These are phyloP conservation scores for Colletotrichum neosansevieriae DNA, from an alignment of 2,329 filamentous ascomycete genomes.

Conservation along the genomic window DNA sequence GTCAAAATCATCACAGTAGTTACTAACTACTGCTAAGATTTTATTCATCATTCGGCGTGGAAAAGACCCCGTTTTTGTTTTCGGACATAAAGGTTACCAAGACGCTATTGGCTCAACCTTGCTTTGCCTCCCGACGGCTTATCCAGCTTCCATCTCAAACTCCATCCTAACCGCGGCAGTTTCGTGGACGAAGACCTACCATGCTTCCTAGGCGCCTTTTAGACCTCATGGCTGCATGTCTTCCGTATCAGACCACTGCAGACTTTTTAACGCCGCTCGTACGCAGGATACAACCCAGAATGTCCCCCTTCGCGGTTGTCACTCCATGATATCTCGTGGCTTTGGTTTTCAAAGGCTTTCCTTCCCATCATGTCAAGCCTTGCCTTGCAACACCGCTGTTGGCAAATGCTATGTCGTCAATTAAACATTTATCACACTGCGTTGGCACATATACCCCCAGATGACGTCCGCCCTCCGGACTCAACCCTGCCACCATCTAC, in stretches of 20 bases:
- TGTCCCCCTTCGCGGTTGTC: background rate
- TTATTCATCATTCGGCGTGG: too few relatives aligned
- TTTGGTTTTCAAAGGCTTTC: background rate
- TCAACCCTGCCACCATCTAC: slow-evolving; percentile 3
- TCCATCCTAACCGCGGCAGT: background rate
- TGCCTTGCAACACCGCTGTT: background rate
- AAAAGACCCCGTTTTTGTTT: too few relatives aligned
- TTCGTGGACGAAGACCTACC: background rate
- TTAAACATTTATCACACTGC: slow-evolving; percentile 4
- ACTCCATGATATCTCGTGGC: background rate
- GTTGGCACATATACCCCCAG: slow-evolving; percentile 31
- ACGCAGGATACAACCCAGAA: background rate
- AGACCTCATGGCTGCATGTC: slow-evolving; percentile 6
- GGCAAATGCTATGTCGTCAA: background rate
- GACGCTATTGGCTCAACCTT: too few relatives aligned
- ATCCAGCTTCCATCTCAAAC: background rate
- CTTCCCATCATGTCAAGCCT: background rate
- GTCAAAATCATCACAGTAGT: too few relatives aligned
- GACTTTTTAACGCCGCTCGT: slow-evolving; percentile 1
- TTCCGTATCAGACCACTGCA: background rate
- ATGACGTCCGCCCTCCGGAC: slow-evolving; percentile 20
- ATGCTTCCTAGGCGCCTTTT: slow-evolving; percentile 1
- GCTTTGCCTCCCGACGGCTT: slow-evolving; percentile 16
- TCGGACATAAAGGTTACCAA: too few relatives aligned
- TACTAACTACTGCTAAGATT: too few relatives aligned